A percentile compares a stretch with the other conserved stretches of the same genome.
These are phyloP conservation scores for Trametes pubescens DNA, from an alignment of 1,284 basidiomycete genomes.

Conservation along the genomic window DNA sequence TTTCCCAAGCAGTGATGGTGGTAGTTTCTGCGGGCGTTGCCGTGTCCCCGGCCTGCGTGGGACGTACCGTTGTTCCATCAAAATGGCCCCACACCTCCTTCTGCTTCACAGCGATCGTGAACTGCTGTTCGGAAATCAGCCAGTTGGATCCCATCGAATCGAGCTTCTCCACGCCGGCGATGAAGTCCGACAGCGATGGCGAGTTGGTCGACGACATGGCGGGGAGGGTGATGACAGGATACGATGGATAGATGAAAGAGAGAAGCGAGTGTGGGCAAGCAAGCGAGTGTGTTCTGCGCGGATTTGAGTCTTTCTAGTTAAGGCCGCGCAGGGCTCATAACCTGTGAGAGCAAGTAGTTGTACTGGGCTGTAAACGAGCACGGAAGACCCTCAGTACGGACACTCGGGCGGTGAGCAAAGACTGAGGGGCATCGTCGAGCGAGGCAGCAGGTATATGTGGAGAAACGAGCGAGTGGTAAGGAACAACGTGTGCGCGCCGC, in stretches of 20 bases:
- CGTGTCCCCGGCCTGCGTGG: constrained; percentile 1
- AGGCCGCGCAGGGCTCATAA: constrained; percentile 25
- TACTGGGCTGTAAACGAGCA: background rate
- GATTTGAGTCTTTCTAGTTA: constrained; percentile 17
- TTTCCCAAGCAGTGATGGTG: constrained; percentile 18
- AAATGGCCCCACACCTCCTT: constrained; percentile 26
- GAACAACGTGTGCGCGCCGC: no score
- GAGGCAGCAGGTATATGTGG: background rate
- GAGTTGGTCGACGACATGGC: constrained; percentile 10
- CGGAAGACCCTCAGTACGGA: background rate
- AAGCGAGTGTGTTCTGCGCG: background rate
- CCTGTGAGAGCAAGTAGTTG: constrained; percentile 10
- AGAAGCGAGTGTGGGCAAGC: background rate
- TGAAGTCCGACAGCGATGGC: constrained; percentile 20
- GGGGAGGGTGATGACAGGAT: constrained; percentile 1
- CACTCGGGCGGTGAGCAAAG: constrained; percentile 1
- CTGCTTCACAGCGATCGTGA: constrained; percentile 22
- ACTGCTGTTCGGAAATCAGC: constrained; percentile 17
- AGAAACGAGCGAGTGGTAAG: background rate
- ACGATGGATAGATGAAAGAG: background rate
- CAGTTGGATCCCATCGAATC: constrained; percentile 21
- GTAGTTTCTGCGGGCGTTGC: constrained; percentile 3
- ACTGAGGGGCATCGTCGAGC: background rate
- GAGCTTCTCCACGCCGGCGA: constrained; percentile 20
- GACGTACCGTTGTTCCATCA: constrained; percentile 8